Conservation (phyloP, 1,284 basidiomycete species). For the Sporisorium sorghi region DNA sequence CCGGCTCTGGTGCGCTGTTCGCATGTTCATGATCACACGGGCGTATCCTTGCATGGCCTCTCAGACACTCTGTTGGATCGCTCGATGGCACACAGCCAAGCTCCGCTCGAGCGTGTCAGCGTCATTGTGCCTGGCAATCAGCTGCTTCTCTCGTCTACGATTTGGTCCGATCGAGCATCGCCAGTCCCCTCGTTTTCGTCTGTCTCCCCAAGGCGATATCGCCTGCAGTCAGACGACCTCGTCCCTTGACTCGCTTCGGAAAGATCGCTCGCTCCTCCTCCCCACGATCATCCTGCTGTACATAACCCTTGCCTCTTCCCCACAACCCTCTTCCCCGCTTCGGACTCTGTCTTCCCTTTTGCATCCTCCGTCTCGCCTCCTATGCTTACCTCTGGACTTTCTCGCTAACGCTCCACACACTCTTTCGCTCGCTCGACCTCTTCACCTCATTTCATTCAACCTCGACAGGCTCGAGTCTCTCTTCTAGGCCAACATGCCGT, state of each 20-base stretch:
- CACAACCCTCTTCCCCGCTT: conserved; percentile 4
- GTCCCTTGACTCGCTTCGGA: neutral
- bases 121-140: conserved; percentile 24
- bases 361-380: conserved; percentile 5
- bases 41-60: conserved; percentile 11
- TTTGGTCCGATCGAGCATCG: conserved; percentile 9
- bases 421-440: neutral
- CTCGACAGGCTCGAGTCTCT: conserved; percentile 1
- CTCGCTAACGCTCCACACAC: conserved; percentile 7
- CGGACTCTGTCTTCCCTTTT: conserved; percentile 4
- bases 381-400: conserved; percentile 15
- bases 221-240: neutral
- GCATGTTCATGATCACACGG: conserved; percentile 12
- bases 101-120: conserved; percentile 17
- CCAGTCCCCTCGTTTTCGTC: conserved; percentile 4
- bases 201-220: no score
- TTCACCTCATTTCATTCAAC: neutral
- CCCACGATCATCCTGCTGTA: conserved; percentile 6
- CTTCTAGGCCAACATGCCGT: conserved; percentile 23
- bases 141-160: neutral
- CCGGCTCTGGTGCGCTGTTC: neutral
- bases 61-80: conserved; percentile 7
- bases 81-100: neutral
- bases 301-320: conserved; percentile 10
- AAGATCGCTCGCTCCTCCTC: neutral